Percentiles rank a stretch among this genome's conserved stretches.
phyloP scores from a whole-genome alignment of 805 yeast genomes.

The Lachancea fermentati region DNA sequence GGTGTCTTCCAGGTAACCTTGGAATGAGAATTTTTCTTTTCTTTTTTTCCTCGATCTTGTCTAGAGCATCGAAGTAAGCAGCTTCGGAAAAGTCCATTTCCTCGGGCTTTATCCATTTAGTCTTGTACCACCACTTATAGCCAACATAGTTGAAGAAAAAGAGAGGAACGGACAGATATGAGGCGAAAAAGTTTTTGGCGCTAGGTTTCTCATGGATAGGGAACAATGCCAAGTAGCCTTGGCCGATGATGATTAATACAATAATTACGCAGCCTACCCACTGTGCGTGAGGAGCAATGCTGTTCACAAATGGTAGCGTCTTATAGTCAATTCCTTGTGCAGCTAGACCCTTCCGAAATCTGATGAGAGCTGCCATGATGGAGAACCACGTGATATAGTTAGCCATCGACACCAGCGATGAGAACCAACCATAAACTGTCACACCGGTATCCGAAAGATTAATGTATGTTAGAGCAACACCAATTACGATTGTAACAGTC shows the following conservation, averaged over 20 bases:
- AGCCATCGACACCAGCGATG: slow-evolving; percentile 47
- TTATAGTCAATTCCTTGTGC: slow-evolving; percentile 42
- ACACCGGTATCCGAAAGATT: slow-evolving; percentile 50
- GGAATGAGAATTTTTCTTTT: background rate
- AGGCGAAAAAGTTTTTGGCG: slow-evolving; percentile 57
- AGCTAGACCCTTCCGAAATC: slow-evolving; percentile 43
- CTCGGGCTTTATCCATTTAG: background rate
- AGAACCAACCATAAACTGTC: slow-evolving; percentile 42
- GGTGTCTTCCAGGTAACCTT: background rate
- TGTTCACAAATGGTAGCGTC: too few species aligned
- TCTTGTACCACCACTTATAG: slow-evolving; percentile 47
- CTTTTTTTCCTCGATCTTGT: background rate
- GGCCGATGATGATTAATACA: slow-evolving; percentile 59
- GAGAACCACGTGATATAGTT: slow-evolving; percentile 48
- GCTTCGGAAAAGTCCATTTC: slow-evolving; percentile 1
- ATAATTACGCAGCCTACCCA: slow-evolving; percentile 48
- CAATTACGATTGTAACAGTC: slow-evolving; percentile 44
- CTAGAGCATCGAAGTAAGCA: background rate
- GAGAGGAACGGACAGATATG: slow-evolving; percentile 61
- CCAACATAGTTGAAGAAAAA: slow-evolving; percentile 49
- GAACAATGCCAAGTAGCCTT: slow-evolving; percentile 77
- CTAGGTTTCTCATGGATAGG: slow-evolving; percentile 52
- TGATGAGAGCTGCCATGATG: slow-evolving; percentile 43
- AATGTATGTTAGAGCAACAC: slow-evolving; percentile 40
- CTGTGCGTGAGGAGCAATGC: background rate